Conservation (phyloP, 31 red algal genomes). For the Odonthalia washingtoniensis region DNA sequence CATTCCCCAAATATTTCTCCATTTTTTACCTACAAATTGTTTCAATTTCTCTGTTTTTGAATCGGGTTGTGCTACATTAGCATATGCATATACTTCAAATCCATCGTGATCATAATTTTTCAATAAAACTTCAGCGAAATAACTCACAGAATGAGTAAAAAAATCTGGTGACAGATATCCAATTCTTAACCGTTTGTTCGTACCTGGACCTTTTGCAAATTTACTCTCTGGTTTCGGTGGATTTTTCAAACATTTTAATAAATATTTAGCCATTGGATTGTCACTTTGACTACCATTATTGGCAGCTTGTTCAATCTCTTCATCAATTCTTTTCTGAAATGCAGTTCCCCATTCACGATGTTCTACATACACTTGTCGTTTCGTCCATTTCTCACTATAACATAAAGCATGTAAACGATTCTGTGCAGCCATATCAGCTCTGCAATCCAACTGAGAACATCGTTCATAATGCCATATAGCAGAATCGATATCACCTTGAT, state of each 20-base stretch:
- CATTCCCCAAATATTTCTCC: slow-evolving; percentile 75
- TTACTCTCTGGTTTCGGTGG: slow-evolving; percentile 48
- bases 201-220: slow-evolving; percentile 27
- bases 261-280: slow-evolving; percentile 55
- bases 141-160: slow-evolving; percentile 90
- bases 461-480: slow-evolving; percentile 83
- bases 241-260: slow-evolving; percentile 41
- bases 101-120: slow-evolving; percentile 56
- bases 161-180: slow-evolving; percentile 90
- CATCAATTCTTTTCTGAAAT: slow-evolving; percentile 67
- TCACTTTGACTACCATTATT: background rate
- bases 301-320: slow-evolving; percentile 55
- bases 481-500: slow-evolving; percentile 83
- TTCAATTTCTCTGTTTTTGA: slow-evolving; percentile 75
- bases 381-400: slow-evolving; percentile 76
- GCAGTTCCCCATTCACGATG: slow-evolving; percentile 70
- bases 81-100: slow-evolving; percentile 80
- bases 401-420: slow-evolving; percentile 84
- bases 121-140: slow-evolving; percentile 83
- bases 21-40: slow-evolving; percentile 42
- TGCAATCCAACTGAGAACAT: slow-evolving; percentile 64
- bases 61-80: slow-evolving; percentile 83
- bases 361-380: slow-evolving; percentile 52
- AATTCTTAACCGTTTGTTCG: slow-evolving; percentile 59
- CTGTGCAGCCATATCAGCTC: slow-evolving; percentile 78